phyloP scores from a whole-genome alignment of 2,329 filamentous ascomycete species.

The Xylariaceae sp. region DNA sequence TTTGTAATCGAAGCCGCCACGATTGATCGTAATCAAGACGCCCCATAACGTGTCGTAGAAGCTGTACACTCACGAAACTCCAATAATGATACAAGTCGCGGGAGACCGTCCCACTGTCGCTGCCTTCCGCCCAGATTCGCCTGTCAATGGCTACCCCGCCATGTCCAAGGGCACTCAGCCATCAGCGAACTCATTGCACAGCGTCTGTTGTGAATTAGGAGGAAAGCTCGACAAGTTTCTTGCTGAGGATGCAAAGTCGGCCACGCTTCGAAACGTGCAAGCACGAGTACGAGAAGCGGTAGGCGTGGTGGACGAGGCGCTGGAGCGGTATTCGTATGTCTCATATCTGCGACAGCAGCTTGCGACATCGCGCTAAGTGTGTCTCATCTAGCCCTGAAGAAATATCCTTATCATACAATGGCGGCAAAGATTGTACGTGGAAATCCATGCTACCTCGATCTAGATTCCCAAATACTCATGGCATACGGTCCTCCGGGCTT shows the following conservation, averaged over 20 bases:
- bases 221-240: slow-evolving; percentile 64
- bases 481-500: too few relatives aligned
- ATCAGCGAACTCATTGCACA: slow-evolving; percentile 15
- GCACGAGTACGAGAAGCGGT: slow-evolving; percentile 69
- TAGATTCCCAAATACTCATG: too few relatives aligned
- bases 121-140: slow-evolving; percentile 1
- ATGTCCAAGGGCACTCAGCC: slow-evolving; percentile 3
- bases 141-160: slow-evolving; percentile 12
- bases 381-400: slow-evolving; percentile 58
- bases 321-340: slow-evolving; percentile 69
- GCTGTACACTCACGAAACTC: slow-evolving; percentile 1
- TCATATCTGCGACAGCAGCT: slow-evolving; percentile 1
- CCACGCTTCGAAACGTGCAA: slow-evolving; percentile 61
- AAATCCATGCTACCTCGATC: background rate
- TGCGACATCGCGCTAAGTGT: slow-evolving; percentile 4
- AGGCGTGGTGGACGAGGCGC: slow-evolving; percentile 68
- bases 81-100: slow-evolving; percentile 14
- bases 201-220: slow-evolving; percentile 41
- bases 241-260: slow-evolving; percentile 43
- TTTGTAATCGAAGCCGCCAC: slow-evolving; percentile 1
- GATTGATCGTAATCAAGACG: background rate
- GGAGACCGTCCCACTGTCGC: slow-evolving; percentile 7
- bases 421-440: slow-evolving; percentile 79
- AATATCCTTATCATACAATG: slow-evolving; percentile 91
- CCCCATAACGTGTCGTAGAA: background rate